A percentile compares a stretch with the other conserved stretches of the same genome.
Conservation (phyloP, 176 grass and related monocot genomes). For the Oryza australiensis region DNA sequence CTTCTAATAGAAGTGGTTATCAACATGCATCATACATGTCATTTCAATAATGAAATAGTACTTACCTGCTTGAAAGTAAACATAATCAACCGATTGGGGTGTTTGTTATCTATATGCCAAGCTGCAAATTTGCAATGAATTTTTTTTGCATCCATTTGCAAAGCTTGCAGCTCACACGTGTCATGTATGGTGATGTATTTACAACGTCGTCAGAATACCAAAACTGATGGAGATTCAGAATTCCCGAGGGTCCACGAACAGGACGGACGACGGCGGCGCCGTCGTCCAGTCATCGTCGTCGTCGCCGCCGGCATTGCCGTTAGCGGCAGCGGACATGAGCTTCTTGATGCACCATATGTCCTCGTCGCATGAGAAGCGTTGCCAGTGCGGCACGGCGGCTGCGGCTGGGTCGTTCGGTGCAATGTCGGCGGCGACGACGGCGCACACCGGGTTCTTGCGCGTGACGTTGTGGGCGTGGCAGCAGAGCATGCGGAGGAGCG, state of each 20-base stretch:
- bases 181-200: too few relatives aligned
- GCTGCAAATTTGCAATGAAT: too few relatives aligned
- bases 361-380: conserved; percentile 55
- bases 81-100: not conserved
- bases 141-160: too few relatives aligned
- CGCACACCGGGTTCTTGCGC: conserved; percentile 44
- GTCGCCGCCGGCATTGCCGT: not conserved
- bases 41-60: conserved; percentile 3
- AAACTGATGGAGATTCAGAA: too few relatives aligned
- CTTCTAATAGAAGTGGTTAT: not conserved
- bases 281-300: conserved; percentile 51
- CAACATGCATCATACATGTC: not conserved
- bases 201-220: too few relatives aligned
- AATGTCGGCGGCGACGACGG: conserved; percentile 64
- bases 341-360: conserved; percentile 76
- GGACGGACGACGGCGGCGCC: conserved; percentile 16
- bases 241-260: conserved; percentile 53
- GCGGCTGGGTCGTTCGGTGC: conserved; percentile 41
- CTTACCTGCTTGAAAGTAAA: not conserved
- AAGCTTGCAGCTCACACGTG: too few relatives aligned
- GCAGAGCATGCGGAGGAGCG: conserved; percentile 53
- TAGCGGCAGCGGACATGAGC: not conserved
- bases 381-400: conserved; percentile 63
- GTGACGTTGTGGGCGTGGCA: conserved; percentile 66
- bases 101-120: too few relatives aligned